These are phyloP conservation scores for Asclepias syriaca DNA, from an alignment of 257 asterid species.

Conservation along the genomic window DNA sequence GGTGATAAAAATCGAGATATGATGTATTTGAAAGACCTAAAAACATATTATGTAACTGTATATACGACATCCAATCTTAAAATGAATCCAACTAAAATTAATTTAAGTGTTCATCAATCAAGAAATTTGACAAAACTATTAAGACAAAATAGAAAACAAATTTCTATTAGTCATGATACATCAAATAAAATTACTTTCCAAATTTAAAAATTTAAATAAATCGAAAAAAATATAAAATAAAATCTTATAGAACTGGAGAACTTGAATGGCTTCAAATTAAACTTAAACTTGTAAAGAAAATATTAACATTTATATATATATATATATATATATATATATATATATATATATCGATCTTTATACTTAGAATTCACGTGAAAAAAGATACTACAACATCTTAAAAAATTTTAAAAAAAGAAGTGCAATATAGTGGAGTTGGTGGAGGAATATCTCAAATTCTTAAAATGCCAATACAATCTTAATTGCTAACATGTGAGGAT, in stretches of 20 bases:
- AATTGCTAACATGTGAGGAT: not conserved
- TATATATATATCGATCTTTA: not conserved
- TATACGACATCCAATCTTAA: not conserved
- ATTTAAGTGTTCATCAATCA: not conserved
- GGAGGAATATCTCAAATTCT: not conserved
- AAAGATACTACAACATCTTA: conserved; percentile 2
- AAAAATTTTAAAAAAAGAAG: conserved; percentile 14
- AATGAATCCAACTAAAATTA: not conserved
- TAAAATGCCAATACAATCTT: conserved; percentile 5
- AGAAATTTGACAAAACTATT: not conserved
- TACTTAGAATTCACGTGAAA: conserved; percentile 9
- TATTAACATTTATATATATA: not conserved
- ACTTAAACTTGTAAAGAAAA: not conserved
- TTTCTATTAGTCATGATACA: not conserved
- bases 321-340: not conserved
- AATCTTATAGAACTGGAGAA: not conserved
- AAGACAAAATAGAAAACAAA: not conserved
- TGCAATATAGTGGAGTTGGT: not conserved
- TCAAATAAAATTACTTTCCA: not conserved
- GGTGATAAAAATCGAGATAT: not conserved
- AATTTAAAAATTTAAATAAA: not conserved
- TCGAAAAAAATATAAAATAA: not conserved
- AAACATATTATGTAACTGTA: not conserved
- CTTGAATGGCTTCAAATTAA: not conserved
- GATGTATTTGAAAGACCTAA: not conserved